These are phyloP conservation scores for Gigaspora rosea DNA, from an alignment of 192 early-diverging fungal species.

Conservation along the genomic window DNA sequence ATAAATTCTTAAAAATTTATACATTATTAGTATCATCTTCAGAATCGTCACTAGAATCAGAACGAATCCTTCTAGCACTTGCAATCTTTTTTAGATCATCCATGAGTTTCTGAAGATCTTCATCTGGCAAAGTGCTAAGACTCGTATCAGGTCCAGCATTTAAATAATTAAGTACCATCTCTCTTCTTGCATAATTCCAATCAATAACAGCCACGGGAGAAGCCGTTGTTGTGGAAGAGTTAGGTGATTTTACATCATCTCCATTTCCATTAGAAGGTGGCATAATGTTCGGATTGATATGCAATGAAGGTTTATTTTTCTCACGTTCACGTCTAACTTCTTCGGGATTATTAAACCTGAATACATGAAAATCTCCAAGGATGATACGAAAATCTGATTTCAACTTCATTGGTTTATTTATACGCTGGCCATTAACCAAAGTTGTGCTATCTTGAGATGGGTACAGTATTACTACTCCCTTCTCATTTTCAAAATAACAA, in stretches of 20 bases:
- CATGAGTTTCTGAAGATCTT: constrained; percentile 56
- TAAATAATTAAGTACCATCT: constrained; percentile 60
- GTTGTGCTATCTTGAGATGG: constrained; percentile 60
- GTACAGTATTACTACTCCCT: constrained; percentile 60
- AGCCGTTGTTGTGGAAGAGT: constrained; percentile 44
- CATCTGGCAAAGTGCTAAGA: constrained; percentile 53
- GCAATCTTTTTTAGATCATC: constrained; percentile 61
- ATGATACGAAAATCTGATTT: constrained; percentile 78
- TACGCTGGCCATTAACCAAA: constrained; percentile 79
- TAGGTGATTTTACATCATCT: constrained; percentile 41
- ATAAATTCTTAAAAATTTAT: no score
- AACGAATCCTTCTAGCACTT: constrained; percentile 48
- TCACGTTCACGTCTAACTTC: constrained; percentile 70
- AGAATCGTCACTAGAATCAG: constrained; percentile 47
- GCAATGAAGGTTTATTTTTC: constrained; percentile 8
- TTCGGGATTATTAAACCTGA: constrained; percentile 82
- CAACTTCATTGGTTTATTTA: constrained; percentile 56
- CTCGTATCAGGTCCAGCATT: constrained; percentile 27
- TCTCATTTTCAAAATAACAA: constrained; percentile 72
- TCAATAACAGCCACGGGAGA: constrained; percentile 55
- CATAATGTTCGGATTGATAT: constrained; percentile 31
- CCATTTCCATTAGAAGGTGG: constrained; percentile 26
- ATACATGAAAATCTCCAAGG: constrained; percentile 79
- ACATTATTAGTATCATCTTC: constrained; percentile 30
- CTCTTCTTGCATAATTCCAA: constrained; percentile 76